Evolutionary conservation across 257 asterid species (phyloP), one percentile per base, ranked within the genome.

Genomic region (Solanum lignicaule): DNA sequence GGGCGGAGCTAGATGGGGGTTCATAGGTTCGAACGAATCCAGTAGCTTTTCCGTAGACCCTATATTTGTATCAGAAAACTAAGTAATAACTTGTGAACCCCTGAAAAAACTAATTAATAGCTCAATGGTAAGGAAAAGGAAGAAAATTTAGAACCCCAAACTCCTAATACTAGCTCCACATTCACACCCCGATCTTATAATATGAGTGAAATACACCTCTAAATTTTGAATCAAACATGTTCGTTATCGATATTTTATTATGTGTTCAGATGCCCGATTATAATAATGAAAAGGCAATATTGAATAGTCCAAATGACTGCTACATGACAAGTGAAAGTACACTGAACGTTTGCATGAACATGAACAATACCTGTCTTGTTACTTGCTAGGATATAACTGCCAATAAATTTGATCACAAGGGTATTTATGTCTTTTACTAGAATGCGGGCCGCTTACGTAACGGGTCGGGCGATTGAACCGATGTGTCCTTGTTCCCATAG

Each of bases 381-480:
- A 46, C 32, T 33, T 32, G 23, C 1, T 23, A 25, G 84, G 84
- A 46, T 86, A 18, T 25, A 58, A 36, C 27, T 9, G 38, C 7
- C 1, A 87, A 87, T 58, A 60, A 9, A 10, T 27, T 14, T 9
- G 10, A 5, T 9, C 1, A 16, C 18, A 3, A 16, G 68, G 68
- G 23, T 81, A 81, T 27, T 29, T 81, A 8, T 16, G 85, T 81
- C 68, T 27, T 81, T 46, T 9, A 11, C 0, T 0, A 48, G 39
- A 55, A 43, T 68, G 83, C 92, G 89, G 89, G 89, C 88, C 85
- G 88, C 83, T 52, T 55, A 90, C 89, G 88, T 62, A 90, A 88
- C 88, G 92, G 90, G 85, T 58, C 84, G 88, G 88, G 36, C 89
- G 92, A 87, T 88, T 90, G 85, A 71, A 69, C 23, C 89, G 29